Conservation (phyloP, 2,329 filamentous ascomycete species). For the Fusarium denticulatum region DNA sequence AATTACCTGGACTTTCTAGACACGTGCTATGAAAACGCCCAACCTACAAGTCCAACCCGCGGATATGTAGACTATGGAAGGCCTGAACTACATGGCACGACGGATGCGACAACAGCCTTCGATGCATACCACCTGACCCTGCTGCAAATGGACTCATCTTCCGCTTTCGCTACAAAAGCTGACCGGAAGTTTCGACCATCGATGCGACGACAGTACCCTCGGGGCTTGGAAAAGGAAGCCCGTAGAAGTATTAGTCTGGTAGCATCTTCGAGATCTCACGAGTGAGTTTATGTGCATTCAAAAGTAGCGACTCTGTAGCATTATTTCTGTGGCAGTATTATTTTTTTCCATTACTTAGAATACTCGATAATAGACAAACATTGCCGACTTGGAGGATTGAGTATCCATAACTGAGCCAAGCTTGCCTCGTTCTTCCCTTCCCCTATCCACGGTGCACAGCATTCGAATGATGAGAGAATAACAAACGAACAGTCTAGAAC, state of each 20-base stretch:
- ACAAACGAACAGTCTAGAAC: not conserved
- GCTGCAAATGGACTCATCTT: not conserved
- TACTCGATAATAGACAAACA: not conserved
- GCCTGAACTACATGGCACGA: fast-evolving
- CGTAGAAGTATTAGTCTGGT: not conserved
- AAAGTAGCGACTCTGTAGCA: not conserved
- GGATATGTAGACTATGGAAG: not conserved
- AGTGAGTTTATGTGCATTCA: fast-evolving
- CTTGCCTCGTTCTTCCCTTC: not conserved
- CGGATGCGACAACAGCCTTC: not conserved
- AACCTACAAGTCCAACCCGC: not conserved
- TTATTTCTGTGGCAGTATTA: not conserved
- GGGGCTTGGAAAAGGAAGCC: not conserved
- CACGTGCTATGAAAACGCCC: not conserved
- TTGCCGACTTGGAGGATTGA: not conserved
- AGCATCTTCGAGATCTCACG: not conserved
- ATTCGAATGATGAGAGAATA: fast-evolving
- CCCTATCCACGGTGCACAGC: not conserved
- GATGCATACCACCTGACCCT: not conserved
- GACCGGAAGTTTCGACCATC: not conserved
- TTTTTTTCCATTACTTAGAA: not conserved
- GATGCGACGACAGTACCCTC: not conserved
- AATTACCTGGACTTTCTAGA: not conserved
- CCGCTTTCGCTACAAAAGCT: not conserved
- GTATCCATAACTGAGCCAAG: too few relatives aligned